A percentile compares a stretch with the other conserved stretches of the same genome.
phyloP scores from a whole-genome alignment of 2,329 filamentous ascomycete species.

The Akanthomyces dipterigenus region DNA sequence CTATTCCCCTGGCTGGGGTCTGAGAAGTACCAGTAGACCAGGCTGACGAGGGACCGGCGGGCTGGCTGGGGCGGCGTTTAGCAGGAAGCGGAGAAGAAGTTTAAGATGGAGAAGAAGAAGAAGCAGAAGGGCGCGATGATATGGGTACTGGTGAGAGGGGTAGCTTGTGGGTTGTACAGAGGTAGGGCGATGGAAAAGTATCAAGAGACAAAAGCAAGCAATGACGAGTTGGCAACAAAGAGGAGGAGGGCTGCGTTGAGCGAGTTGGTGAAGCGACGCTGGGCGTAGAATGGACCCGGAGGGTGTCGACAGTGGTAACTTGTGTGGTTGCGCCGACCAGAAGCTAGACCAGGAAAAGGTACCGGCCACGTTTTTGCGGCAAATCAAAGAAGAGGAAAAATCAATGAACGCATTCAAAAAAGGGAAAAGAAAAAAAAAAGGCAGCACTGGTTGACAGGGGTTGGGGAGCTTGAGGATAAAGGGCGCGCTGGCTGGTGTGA shows the following conservation, averaged over 20 bases:
- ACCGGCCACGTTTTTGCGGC: not conserved
- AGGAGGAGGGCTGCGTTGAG: not conserved
- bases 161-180: not conserved
- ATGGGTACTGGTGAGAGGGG: not conserved
- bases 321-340: not conserved
- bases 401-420: not conserved
- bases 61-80: not conserved
- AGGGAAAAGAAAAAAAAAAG: not conserved
- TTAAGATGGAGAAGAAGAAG: not conserved
- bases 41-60: not conserved
- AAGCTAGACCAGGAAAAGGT: not conserved
- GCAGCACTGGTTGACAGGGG: not conserved
- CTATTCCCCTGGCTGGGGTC: conserved; percentile 8
- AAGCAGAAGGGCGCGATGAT: not conserved
- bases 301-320: not conserved
- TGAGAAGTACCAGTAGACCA: not conserved
- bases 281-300: not conserved
- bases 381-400: too few species aligned
- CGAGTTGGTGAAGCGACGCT: not conserved
- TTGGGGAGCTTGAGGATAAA: not conserved
- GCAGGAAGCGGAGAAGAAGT: not conserved
- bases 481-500: not conserved
- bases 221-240: not conserved
- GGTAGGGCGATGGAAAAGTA: not conserved
- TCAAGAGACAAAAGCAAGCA: not conserved